A percentile compares a stretch with the other conserved stretches of the same genome.
Conservation (phyloP, 2,329 filamentous ascomycete genomes). For the Acarospora socialis region DNA sequence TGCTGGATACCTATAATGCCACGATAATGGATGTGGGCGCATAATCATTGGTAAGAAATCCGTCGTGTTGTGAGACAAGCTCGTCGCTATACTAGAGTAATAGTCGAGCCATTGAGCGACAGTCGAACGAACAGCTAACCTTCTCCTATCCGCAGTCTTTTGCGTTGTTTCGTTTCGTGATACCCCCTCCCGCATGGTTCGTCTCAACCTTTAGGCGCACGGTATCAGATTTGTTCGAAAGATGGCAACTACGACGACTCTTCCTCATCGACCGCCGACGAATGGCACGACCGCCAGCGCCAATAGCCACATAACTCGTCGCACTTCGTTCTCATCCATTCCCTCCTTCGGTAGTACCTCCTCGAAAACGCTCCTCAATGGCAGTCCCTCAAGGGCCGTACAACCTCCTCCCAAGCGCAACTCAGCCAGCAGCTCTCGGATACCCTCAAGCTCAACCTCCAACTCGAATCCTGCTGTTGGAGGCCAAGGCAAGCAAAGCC, state of each 20-base stretch:
- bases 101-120: no score
- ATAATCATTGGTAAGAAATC: no score
- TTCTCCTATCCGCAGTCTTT: no score
- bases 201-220: conserved; percentile 4
- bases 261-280: conserved; percentile 27
- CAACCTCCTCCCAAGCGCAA: conserved; percentile 41
- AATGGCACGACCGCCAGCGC: conserved; percentile 24
- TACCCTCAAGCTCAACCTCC: conserved; percentile 25
- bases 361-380: conserved; percentile 30
- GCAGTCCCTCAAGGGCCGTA: conserved; percentile 43
- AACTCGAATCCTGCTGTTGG: conserved; percentile 11
- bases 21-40: no score
- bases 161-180: no score
- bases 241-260: conserved; percentile 24
- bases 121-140: no score
- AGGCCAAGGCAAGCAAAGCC: conserved; percentile 30
- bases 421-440: conserved; percentile 33
- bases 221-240: conserved; percentile 12
- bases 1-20: no score
- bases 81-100: no score
- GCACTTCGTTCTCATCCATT: conserved; percentile 51
- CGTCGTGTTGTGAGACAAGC: no score
- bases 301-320: conserved; percentile 24
- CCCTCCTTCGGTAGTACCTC: conserved; percentile 30
- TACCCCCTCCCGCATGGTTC: no score